Conservation (phyloP, 2,329 filamentous ascomycete genomes). For the Trichothecium sympodiale region DNA sequence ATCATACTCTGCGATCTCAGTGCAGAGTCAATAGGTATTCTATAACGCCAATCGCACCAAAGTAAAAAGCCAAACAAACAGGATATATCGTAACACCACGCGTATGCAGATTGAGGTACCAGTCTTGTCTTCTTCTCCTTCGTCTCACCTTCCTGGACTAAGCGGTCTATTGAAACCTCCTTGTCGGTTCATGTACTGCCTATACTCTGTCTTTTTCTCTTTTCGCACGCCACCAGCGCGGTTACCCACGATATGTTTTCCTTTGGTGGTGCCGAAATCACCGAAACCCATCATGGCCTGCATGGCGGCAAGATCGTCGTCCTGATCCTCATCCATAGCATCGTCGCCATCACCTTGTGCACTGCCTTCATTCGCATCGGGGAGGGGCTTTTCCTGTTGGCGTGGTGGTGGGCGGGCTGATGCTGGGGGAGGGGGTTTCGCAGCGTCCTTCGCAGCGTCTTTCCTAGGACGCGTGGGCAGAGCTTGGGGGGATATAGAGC, state of each 20-base stretch:
- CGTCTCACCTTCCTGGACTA: constrained; percentile 43
- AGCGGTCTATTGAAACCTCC: constrained; percentile 75
- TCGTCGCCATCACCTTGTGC: constrained; percentile 15
- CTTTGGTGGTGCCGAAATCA: constrained; percentile 76
- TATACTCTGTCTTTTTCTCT: constrained; percentile 89
- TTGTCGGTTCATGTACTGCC: constrained; percentile 90
- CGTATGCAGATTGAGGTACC: no score
- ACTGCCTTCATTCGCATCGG: constrained; percentile 12
- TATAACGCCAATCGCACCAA: no score
- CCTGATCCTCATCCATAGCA: constrained; percentile 31
- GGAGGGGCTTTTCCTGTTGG: constrained; percentile 5
- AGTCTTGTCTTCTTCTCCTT: constrained; percentile 3
- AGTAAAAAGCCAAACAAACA: no score
- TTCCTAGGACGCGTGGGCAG: constrained; percentile 2
- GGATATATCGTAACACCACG: no score
- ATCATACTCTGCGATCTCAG: no score
- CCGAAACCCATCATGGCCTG: constrained; percentile 83
- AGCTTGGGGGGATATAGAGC: not conserved
- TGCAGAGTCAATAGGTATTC: no score
- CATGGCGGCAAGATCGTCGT: constrained; percentile 65
- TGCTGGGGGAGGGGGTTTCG: not conserved
- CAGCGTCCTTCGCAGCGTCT: not conserved
- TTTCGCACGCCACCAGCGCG: constrained; percentile 72
- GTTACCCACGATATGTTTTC: constrained; percentile 81
- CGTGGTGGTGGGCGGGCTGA: not conserved